Evolutionary conservation across 2,329 filamentous ascomycete species (phyloP), one percentile per base, ranked within the genome.

Genomic region (Fusarium pseudoanthophilum): DNA sequence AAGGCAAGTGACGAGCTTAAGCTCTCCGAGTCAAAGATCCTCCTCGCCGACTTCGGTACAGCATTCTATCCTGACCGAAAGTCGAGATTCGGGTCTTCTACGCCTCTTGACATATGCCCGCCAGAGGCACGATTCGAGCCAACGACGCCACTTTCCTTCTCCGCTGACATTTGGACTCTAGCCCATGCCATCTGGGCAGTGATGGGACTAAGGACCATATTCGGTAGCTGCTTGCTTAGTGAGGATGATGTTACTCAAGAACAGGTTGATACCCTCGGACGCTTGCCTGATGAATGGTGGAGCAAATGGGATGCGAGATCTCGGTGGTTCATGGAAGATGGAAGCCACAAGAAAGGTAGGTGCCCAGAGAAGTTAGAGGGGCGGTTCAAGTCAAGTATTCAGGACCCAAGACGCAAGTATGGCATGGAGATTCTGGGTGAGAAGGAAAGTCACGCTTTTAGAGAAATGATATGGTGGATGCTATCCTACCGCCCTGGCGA

Each of bases 131-230:
- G 74, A 5, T 84, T 84, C 65, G 78, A 83, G 40, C 78, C 80
- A 26, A 71, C 64, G 15, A 76, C 62, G 16, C 77, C 81, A 18
- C 73, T 84, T 9, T 79, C 80, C 4, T 82, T 78, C 43, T 26
- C 78, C 28, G 79, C 81, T 1, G 83, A 84, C 45, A 82, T 84
- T n/a, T 85, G 83, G 83, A 81, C 77, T 13, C 79, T 85, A 16
- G 80, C 75, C 0, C 82, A 78, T 60, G 63, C 78, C 0, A 81
- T 84, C 48, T 84, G 79, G 79, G 61, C 65, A 20, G 78, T 84
- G 26, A 67, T 85, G 14, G 79, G 71, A 10, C 64, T 66, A 30
- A 61, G 57, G 24, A 53, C 64, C 4, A 57, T 75, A 21, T 58
- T 76, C 15, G 68, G 72, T 24, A 61, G 45, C 5, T 46, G 59